Evolutionary conservation across 495 filamentous ascomycete species (phyloP), one percentile per base, ranked within the genome.

Genomic region (Penicillium roqueforti): DNA sequence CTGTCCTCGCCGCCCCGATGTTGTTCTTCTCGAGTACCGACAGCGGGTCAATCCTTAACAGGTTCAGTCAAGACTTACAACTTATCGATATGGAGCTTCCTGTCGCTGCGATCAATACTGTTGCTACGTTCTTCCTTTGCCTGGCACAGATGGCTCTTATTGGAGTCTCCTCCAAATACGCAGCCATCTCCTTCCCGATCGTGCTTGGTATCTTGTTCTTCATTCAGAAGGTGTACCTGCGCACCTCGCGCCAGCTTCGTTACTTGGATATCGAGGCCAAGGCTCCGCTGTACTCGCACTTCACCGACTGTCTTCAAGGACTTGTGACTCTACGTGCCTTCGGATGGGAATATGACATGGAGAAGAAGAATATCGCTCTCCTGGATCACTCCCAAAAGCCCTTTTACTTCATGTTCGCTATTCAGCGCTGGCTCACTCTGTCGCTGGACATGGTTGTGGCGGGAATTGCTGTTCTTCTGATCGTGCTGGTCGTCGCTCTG

Each of bases 181-280:
- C 72, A 0, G 80, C 79, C 0, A 75, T 79, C 32, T 72, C 76
- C 0, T 76, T 82, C 51, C 80, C 80, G 0, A 42, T 79, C 36
- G 69, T 77, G 6, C 55, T 78, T 28, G 54, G 78, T 10, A 58
- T 73, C 22, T 51, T 83, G 5, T 85, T 79, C 51, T 26, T 77
- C 14, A 72, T 87, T 5, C 81, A 86, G 55, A 81, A 79, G 48
- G 67, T 79, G 32, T 88, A 88, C 53, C 72, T 88, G 4, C 74
- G 80, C 10, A 87, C 84, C 1, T 86, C 83, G 2, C 77, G 83
- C 3, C 84, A 86, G 57, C 64, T 87, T 5, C 81, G 84, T 31
- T 71, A 83, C 39, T 67, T 87, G 19, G 84, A 87, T 28, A 70
- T 86, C 7, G 83, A 86, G 65, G 73, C 79, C 13, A 82, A 83